Evolutionary conservation across 139 green algal genomes (phyloP), one percentile per base, ranked within the genome.

Genomic region (Coelastrella sp.): DNA sequence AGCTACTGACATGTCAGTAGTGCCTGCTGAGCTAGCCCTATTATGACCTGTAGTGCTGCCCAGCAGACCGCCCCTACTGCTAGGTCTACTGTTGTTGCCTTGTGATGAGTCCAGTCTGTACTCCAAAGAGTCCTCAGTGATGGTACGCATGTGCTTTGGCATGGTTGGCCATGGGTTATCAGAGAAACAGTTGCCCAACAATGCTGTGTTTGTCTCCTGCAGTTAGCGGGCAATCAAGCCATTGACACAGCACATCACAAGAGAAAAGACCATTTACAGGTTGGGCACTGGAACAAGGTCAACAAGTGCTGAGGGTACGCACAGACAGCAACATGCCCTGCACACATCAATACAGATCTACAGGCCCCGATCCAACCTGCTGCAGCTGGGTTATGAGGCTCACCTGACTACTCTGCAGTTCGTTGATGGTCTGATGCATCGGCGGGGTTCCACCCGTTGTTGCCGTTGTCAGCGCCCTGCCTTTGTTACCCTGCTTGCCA

Each of bases 91-190:
- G 62, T 21, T 50, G 60, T 60, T 71, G 15, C 73, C 73, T 32
- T 71, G 53, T 27, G 25, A 38, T 2, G 51, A 51, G 21, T 71
- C 75, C 0, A 84, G 78, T 30, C 78, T 51, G 62, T 84, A 84
- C 41, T 84, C 80, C 9, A 86, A 60, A 15, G 67, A 80, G 35
- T 86, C 80, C 51, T 86, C 80, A 9, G 80, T 86, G 50, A 86
- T 86, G 23, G 80, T 86, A 67, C 80, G 80, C 80, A 86, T 86
- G 80, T 86, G 80, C 60, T 84, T 84, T 3, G 78, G 78, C 11
- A 69, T 41, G 8, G n/a, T 40, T 9, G 62, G 62, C 53, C 53
- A 64, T 5, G 45, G 45, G 1, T 64, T 19, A 9, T 64, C 53
- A n/a, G 53, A 64, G 53, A 64, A 27, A 32, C 19, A n/a, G 21